These are phyloP conservation scores for Fusarium sambucinum DNA, from an alignment of 2,329 filamentous ascomycete species.

Conservation along the genomic window DNA sequence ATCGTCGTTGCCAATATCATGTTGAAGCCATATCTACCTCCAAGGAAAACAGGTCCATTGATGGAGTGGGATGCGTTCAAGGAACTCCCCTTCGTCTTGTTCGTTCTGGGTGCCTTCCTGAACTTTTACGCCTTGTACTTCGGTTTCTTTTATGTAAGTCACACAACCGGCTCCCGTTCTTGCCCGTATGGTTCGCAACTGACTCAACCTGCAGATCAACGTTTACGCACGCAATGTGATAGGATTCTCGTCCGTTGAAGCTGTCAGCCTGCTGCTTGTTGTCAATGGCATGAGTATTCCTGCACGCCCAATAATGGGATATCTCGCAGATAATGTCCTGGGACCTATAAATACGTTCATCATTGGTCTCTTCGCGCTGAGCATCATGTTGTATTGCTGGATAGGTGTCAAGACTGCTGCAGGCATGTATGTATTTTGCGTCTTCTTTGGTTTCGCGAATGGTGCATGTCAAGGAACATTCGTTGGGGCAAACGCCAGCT, in stretches of 20 bases:
- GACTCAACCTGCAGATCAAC: slow-evolving; percentile 54
- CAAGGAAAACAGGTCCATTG: slow-evolving; percentile 62
- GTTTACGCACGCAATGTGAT: slow-evolving; percentile 55
- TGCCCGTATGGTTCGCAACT: not conserved
- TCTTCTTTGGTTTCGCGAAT: slow-evolving; percentile 49
- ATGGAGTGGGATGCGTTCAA: slow-evolving; percentile 69
- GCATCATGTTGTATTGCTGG: slow-evolving; percentile 50
- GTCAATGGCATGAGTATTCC: slow-evolving; percentile 72
- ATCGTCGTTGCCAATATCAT: slow-evolving; percentile 55
- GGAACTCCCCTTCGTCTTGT: slow-evolving; percentile 67
- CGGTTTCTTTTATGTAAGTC: slow-evolving; percentile 59
- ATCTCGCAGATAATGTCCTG: slow-evolving; percentile 66
- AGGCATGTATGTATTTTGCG: slow-evolving; percentile 49
- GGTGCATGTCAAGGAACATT: slow-evolving; percentile 51
- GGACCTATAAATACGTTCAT: slow-evolving; percentile 63
- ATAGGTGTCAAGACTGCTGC: slow-evolving; percentile 44
- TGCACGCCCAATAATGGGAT: slow-evolving; percentile 69
- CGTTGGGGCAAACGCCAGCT: slow-evolving; percentile 54
- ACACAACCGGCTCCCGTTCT: slow-evolving; percentile 48
- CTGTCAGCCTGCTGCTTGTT: slow-evolving; percentile 68
- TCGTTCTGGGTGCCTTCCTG: slow-evolving; percentile 63
- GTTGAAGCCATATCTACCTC: slow-evolving; percentile 61
- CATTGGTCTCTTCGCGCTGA: slow-evolving; percentile 48
- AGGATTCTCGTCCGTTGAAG: slow-evolving; percentile 64
- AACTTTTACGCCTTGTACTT: slow-evolving; percentile 57